phyloP scores from a whole-genome alignment of 805 yeast species.

The Candida michaelii region DNA sequence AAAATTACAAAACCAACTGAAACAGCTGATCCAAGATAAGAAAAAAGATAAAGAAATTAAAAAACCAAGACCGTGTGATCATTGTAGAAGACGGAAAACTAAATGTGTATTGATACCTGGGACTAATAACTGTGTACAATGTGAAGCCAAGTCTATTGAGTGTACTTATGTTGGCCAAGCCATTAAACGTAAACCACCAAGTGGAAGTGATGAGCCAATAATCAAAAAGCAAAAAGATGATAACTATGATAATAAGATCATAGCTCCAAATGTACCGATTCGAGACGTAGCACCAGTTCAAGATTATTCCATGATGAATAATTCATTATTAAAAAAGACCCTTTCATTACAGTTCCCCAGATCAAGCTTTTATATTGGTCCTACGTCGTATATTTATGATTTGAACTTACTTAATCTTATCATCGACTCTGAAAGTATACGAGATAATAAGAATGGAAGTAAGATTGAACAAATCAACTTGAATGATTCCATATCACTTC shows the following conservation, averaged over 20 bases:
- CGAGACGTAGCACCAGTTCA: constrained; percentile 60
- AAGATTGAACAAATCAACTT: constrained; percentile 81
- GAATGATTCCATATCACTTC: constrained; percentile 60
- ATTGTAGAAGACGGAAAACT: constrained; percentile 76
- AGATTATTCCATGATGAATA: constrained; percentile 64
- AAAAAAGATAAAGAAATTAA: constrained; percentile 7
- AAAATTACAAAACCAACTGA: too few relatives aligned
- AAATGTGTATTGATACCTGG: constrained; percentile 73
- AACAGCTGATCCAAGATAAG: neutral
- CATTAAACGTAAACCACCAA: constrained; percentile 33
- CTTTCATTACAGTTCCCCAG: constrained; percentile 83
- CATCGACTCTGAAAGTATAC: constrained; percentile 31
- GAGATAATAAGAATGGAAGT: constrained; percentile 4
- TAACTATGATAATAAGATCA: constrained; percentile 17
- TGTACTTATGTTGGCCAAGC: constrained; percentile 74
- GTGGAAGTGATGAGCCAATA: constrained; percentile 13
- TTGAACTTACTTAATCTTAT: constrained; percentile 63
- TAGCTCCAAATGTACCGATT: constrained; percentile 44
- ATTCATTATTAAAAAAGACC: constrained; percentile 65
- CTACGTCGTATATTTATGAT: constrained; percentile 79
- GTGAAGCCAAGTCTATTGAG: constrained; percentile 68
- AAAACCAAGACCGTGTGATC: constrained; percentile 73
- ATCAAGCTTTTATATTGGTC: constrained; percentile 85
- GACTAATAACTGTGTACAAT: constrained; percentile 65
- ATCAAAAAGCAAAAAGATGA: constrained; percentile 25